phyloP scores from a whole-genome alignment of 768 basidiomycete genomes.

The Boletus reticulatus region DNA sequence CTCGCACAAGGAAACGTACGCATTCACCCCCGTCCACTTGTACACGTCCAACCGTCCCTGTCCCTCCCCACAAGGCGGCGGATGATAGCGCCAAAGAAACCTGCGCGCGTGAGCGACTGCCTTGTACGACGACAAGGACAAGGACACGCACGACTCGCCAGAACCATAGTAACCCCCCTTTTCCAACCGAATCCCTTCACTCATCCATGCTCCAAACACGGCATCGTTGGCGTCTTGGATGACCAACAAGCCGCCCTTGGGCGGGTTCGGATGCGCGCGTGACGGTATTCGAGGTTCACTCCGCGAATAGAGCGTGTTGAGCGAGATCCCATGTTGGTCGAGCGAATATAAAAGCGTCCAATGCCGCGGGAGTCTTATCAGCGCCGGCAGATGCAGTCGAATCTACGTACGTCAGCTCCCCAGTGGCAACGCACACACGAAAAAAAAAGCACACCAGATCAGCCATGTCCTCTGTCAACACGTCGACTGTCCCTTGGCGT shows the following conservation, averaged over 20 bases:
- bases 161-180: constrained; percentile 78
- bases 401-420: constrained; percentile 42
- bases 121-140: too few species aligned
- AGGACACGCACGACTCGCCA: constrained; percentile 61
- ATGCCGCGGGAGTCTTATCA: constrained; percentile 61
- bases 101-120: constrained; percentile 33
- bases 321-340: constrained; percentile 93
- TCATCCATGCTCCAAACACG: constrained; percentile 82
- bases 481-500: constrained; percentile 48
- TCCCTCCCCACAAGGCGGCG: constrained; percentile 10
- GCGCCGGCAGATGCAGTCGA: constrained; percentile 67
- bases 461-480: constrained; percentile 55
- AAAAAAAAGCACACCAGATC: constrained; percentile 47
- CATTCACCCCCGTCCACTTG: constrained; percentile 86
- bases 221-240: constrained; percentile 61
- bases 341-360: constrained; percentile 88
- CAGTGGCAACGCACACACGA: too few species aligned
- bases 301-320: constrained; percentile 79
- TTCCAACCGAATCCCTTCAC: constrained; percentile 59
- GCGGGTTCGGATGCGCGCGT: constrained; percentile 21
- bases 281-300: constrained; percentile 44
- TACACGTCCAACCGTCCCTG: constrained; percentile 54
- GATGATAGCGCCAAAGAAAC: constrained; percentile 71
- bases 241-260: constrained; percentile 56
- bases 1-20: constrained; percentile 88